A percentile compares a stretch with the other conserved stretches of the same genome.
Conservation (phyloP, 257 asterid species). For the Scutellaria barbata region DNA sequence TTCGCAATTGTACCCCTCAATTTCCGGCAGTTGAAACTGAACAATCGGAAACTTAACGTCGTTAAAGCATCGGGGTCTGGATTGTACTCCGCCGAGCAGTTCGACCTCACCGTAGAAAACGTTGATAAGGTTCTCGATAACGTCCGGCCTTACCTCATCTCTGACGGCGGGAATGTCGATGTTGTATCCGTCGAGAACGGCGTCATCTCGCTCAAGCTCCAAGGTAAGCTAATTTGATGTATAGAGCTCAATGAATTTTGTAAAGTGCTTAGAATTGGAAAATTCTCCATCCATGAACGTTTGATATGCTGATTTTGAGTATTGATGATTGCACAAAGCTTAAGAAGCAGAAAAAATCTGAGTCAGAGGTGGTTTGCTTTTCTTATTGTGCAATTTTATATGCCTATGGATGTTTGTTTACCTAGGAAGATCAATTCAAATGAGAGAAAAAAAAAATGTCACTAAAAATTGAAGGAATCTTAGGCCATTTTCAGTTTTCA, state of each 20-base stretch:
- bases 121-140: constrained; percentile 81
- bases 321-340: not conserved
- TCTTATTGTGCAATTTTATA: not conserved
- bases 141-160: constrained; percentile 89
- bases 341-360: not conserved
- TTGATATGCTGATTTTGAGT: constrained; percentile 5
- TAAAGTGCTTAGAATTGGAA: not conserved
- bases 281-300: not conserved
- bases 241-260: not conserved
- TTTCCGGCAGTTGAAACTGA: constrained; percentile 31
- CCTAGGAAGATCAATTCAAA: too few species aligned
- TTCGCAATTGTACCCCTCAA: constrained; percentile 1
- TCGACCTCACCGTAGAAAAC: constrained; percentile 75
- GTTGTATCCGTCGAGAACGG: constrained; percentile 86
- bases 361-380: not conserved
- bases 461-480: not conserved
- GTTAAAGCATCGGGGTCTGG: constrained; percentile 56
- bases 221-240: constrained; percentile 51
- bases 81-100: constrained; percentile 75
- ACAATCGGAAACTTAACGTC: constrained; percentile 30
- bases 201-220: constrained; percentile 82
- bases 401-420: constrained; percentile 13
- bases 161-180: constrained; percentile 91
- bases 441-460: not conserved
- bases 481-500: not conserved